phyloP scores from a whole-genome alignment of 441 rosid genomes.

The Croton laevigatus region DNA sequence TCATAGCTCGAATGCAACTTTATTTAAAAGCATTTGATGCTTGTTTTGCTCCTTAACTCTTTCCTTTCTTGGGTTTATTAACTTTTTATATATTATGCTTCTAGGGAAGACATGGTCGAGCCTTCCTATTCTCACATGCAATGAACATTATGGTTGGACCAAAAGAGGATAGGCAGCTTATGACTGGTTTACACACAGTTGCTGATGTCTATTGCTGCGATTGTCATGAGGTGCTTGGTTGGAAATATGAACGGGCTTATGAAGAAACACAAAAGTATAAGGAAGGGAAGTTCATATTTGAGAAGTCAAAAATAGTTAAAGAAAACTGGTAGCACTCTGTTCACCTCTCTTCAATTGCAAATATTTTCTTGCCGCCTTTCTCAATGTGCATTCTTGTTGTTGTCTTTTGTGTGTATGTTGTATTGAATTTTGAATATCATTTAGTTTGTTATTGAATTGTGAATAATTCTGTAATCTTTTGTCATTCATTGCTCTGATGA shows the following conservation, averaged over 20 bases:
- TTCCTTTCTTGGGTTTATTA: not conserved
- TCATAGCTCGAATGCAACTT: not conserved
- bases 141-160: constrained; percentile 57
- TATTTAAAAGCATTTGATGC: not conserved
- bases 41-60: not conserved
- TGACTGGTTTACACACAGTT: constrained; percentile 69
- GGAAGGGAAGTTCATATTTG: constrained; percentile 71
- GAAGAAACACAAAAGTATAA: constrained; percentile 65
- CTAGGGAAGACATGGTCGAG: constrained; percentile 68
- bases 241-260: constrained; percentile 72
- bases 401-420: constrained; percentile 25
- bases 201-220: constrained; percentile 59
- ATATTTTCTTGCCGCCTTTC: constrained; percentile 9
- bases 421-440: constrained; percentile 19
- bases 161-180: constrained; percentile 58
- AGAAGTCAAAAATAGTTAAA: constrained; percentile 54
- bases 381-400: constrained; percentile 22
- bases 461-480: constrained; percentile 23
- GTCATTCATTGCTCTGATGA: not conserved
- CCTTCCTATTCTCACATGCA: constrained; percentile 60
- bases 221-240: constrained; percentile 57
- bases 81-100: constrained; percentile 9
- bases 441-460: constrained; percentile 29
- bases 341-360: constrained; percentile 22
- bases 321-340: constrained; percentile 48